Evolutionary conservation across 169 alveolate species (phyloP).

Genomic region (Toxoplasma gondii): DNA sequence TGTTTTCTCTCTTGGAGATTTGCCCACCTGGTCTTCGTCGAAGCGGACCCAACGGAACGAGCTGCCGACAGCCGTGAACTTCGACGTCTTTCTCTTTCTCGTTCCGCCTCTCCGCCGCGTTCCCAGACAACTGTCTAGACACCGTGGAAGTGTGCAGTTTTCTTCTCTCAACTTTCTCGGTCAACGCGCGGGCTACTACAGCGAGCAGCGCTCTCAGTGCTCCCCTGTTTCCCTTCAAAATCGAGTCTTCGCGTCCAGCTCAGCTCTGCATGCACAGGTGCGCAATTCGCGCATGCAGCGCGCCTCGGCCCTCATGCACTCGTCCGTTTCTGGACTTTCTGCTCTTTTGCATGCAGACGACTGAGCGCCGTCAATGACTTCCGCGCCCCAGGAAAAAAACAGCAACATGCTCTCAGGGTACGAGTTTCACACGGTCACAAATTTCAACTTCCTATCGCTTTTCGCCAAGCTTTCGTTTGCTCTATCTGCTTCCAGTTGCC

Average conservation of each 20-base stretch:
- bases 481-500: not conserved
- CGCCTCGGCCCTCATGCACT: not conserved
- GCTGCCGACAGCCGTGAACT: too few relatives aligned
- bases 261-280: not conserved
- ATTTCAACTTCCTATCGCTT: not conserved
- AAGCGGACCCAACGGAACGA: too few relatives aligned
- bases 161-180: too few relatives aligned
- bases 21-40: too few relatives aligned
- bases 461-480: not conserved
- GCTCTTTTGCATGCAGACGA: not conserved
- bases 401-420: conserved; percentile 10
- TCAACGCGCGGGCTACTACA: too few relatives aligned
- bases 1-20: too few relatives aligned
- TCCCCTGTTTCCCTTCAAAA: too few relatives aligned
- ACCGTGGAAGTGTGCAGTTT: too few relatives aligned
- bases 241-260: not conserved
- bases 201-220: too few relatives aligned
- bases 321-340: not conserved
- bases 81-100: too few relatives aligned
- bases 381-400: not conserved
- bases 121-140: too few relatives aligned
- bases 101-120: too few relatives aligned
- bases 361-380: not conserved
- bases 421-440: not conserved
- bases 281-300: not conserved